phyloP scores from a whole-genome alignment of 2,329 filamentous ascomycete species.

The Zasmidium angulare region DNA sequence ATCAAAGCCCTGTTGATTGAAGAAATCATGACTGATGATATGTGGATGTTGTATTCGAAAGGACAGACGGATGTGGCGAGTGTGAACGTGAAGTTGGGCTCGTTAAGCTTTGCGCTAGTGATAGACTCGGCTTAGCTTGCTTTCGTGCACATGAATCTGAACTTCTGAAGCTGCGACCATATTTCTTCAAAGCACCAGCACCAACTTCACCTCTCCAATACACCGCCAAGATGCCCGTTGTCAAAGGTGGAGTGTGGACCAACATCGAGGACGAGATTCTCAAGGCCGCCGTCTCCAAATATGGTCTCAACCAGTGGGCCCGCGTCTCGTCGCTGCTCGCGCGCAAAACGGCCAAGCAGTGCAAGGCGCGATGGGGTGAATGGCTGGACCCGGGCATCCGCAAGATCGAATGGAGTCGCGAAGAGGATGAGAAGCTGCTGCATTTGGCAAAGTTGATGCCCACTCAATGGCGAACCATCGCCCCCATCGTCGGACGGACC shows the following conservation, averaged over 20 bases:
- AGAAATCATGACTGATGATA: not conserved
- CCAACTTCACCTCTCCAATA: not conserved
- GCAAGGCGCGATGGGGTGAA: constrained; percentile 97
- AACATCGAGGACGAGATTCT: constrained; percentile 91
- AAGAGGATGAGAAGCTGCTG: constrained; percentile 96
- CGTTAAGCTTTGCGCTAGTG: not conserved
- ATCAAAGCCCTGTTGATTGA: not conserved
- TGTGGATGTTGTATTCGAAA: not conserved
- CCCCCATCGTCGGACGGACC: constrained; percentile 91
- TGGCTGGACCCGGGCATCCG: constrained; percentile 98
- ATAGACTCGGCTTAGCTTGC: not conserved
- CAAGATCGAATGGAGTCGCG: constrained; percentile 98
- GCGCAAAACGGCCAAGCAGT: constrained; percentile 97
- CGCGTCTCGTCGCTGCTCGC: constrained; percentile 95
- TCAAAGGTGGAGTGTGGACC: constrained; percentile 68
- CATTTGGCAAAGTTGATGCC: constrained; percentile 98
- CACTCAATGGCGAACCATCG: constrained; percentile 98
- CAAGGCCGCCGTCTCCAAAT: constrained; percentile 92
- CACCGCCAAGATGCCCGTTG: constrained; percentile 59
- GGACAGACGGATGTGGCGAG: not conserved
- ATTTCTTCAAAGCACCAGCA: constrained; percentile 7
- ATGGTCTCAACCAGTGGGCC: constrained; percentile 96
- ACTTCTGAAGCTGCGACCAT: constrained; percentile 1
- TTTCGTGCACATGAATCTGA: constrained; percentile 3
- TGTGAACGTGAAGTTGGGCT: not conserved